Conservation (phyloP, 1,284 basidiomycete species). For the Cystobasidiaceae sp. region DNA sequence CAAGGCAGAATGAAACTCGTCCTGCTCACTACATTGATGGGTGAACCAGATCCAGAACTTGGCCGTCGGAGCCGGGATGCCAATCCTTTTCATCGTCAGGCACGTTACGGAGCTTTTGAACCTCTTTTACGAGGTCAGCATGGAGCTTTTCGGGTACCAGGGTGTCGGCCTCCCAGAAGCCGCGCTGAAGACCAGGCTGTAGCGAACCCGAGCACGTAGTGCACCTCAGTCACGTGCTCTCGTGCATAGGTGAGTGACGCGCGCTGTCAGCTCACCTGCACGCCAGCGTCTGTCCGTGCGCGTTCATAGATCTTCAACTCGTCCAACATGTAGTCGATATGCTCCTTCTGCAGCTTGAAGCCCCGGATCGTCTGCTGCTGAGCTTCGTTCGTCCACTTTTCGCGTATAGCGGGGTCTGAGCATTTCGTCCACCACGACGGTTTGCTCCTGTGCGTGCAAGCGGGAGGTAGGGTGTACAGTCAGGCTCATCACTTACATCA, state of each 20-base stretch:
- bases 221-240: no score
- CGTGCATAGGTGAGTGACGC: not conserved
- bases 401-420: conserved; percentile 11
- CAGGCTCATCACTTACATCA: no score
- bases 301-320: conserved; percentile 27
- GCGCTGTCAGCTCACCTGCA: conserved; percentile 12
- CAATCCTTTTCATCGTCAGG: conserved; percentile 51
- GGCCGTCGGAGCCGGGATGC: conserved; percentile 52
- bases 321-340: conserved; percentile 33
- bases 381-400: conserved; percentile 32
- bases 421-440: conserved; percentile 31
- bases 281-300: not conserved
- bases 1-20: not conserved
- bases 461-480: not conserved
- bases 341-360: conserved; percentile 14
- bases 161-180: conserved; percentile 29
- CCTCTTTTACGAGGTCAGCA: not conserved
- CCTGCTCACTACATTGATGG: conserved; percentile 48
- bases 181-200: conserved; percentile 23
- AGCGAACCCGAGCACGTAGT: not conserved
- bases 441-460: not conserved
- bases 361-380: not conserved
- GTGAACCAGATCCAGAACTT: conserved; percentile 52
- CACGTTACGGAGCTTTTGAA: conserved; percentile 34
- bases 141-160: conserved; percentile 10